Conservation (phyloP, 2,329 filamentous ascomycete genomes). For the Pseudomassariella vexata region DNA sequence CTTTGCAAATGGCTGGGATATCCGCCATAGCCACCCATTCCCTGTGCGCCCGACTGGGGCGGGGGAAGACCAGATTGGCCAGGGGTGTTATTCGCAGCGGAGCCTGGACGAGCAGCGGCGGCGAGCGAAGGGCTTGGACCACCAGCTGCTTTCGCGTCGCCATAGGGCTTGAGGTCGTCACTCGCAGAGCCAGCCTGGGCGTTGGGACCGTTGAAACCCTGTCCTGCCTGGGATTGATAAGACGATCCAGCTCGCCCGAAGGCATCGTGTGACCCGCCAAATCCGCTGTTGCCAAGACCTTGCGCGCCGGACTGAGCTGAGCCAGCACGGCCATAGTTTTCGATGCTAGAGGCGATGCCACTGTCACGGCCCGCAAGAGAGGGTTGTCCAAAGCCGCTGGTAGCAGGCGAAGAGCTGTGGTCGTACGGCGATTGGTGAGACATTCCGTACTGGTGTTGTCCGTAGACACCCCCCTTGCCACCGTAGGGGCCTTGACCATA, state of each 20-base stretch:
- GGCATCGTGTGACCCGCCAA: conserved; percentile 48
- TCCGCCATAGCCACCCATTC: conserved; percentile 47
- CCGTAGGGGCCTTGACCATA: conserved; percentile 45
- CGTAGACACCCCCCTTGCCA: conserved; percentile 50
- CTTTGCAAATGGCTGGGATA: conserved; percentile 51
- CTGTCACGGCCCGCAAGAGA: conserved; percentile 46
- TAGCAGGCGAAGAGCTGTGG: conserved; percentile 47
- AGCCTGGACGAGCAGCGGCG: conserved; percentile 51
- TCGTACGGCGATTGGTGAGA: conserved; percentile 52
- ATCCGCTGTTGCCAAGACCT: conserved; percentile 44
- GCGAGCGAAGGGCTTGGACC: conserved; percentile 53
- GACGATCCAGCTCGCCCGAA: conserved; percentile 47
- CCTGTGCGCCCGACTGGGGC: conserved; percentile 46
- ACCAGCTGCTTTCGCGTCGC: conserved; percentile 46
- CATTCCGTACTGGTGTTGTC: conserved; percentile 48
- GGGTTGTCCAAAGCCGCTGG: conserved; percentile 44
- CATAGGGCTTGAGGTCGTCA: conserved; percentile 56
- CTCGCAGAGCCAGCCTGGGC: conserved; percentile 37
- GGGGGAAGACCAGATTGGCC: conserved; percentile 50
- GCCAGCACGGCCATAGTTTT: conserved; percentile 47
- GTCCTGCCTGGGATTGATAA: conserved; percentile 50
- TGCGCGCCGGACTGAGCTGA: conserved; percentile 45
- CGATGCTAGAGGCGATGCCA: conserved; percentile 42
- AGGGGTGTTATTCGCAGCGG: conserved; percentile 48
- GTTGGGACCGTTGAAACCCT: conserved; percentile 45